These are phyloP conservation scores for Gossypium rotundifolium DNA, from an alignment of 345 rosid genomes.

Conservation along the genomic window DNA sequence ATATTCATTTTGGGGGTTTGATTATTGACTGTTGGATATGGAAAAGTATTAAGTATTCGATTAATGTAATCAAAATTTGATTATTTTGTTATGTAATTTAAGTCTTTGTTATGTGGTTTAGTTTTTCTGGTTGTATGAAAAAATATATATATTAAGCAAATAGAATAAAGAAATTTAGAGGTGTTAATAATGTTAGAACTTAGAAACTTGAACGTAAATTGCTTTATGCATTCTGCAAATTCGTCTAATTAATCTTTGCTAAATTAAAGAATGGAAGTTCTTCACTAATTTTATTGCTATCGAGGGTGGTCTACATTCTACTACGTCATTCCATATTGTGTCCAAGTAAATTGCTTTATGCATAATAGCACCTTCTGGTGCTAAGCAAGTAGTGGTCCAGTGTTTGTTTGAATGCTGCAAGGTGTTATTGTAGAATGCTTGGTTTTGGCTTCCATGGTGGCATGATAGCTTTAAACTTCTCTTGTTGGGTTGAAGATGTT, in stretches of 20 bases:
- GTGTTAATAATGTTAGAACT: neutral
- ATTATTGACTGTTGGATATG: constrained; percentile 4
- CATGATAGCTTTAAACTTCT: neutral
- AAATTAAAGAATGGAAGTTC: neutral
- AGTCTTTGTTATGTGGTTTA: neutral
- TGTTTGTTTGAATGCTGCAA: neutral
- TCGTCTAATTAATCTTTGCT: neutral
- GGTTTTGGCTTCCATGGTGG: constrained; percentile 1
- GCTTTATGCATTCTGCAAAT: neutral
- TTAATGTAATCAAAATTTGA: neutral
- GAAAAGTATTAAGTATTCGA: neutral
- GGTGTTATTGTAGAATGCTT: neutral
- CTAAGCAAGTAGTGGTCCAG: neutral
- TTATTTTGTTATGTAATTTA: neutral
- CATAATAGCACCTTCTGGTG: neutral
- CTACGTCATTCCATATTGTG: neutral
- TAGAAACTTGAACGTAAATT: neutral
- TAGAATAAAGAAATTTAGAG: neutral
- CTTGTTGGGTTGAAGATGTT: neutral
- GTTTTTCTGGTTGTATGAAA: neutral
- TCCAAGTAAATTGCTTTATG: neutral
- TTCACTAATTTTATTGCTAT: neutral
- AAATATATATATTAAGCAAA: neutral
- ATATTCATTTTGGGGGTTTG: neutral
- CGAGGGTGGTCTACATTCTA: neutral